phyloP scores from a whole-genome alignment of 768 basidiomycete species.

The Auricularia sp. region DNA sequence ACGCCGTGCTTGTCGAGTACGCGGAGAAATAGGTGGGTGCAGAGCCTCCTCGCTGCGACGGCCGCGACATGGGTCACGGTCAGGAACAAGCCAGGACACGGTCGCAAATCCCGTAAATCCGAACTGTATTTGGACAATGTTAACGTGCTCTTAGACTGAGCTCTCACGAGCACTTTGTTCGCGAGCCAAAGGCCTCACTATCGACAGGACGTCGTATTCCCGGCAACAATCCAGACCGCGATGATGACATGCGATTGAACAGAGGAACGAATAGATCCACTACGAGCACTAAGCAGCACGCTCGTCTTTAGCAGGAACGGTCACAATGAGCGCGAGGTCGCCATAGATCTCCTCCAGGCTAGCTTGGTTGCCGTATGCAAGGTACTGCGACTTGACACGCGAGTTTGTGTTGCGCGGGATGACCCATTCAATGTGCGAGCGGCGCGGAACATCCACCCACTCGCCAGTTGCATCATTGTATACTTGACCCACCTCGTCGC shows the following conservation, averaged over 20 bases:
- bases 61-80: neutral
- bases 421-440: neutral
- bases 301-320: neutral
- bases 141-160: no score
- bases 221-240: no score
- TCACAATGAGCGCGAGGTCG: neutral
- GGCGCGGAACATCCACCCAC: neutral
- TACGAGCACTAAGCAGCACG: neutral
- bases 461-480: neutral
- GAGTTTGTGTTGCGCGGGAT: neutral
- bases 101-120: no score
- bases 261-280: no score
- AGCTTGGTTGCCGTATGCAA: neutral
- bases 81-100: no score
- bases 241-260: no score
- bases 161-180: no score
- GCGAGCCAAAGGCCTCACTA: no score
- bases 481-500: no score
- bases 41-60: neutral
- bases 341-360: neutral
- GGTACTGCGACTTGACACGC: neutral
- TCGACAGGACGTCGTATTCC: no score
- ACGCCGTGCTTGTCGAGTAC: slow-evolving; percentile 21
- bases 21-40: neutral
- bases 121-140: no score